Percentiles rank a stretch among this genome's conserved stretches.
Evolutionary conservation across 2,329 filamentous ascomycete species (phyloP).

Genomic region (Fusarium udum): DNA sequence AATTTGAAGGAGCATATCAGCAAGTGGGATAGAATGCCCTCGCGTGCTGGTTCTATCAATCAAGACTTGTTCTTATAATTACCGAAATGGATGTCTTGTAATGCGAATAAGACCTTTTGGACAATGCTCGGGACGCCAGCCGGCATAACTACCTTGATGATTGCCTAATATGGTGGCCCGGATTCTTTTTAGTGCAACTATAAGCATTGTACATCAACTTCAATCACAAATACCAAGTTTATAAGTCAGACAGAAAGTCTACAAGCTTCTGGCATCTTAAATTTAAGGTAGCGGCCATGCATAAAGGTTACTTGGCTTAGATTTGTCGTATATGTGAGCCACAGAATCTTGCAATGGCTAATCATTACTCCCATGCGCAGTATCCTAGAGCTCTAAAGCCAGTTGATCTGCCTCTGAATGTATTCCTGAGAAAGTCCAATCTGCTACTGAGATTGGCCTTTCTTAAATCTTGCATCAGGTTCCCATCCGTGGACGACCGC

Average conservation of each 20-base stretch:
- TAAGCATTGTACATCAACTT: not conserved
- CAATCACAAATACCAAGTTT: not conserved
- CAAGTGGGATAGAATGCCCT: not conserved
- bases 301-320: not conserved
- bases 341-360: not conserved
- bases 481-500: not conserved
- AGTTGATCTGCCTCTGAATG: not conserved
- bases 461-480: not conserved
- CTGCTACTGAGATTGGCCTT: not conserved
- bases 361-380: not conserved
- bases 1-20: not conserved
- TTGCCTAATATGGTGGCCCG: constrained; percentile 35
- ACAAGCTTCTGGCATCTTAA: constrained; percentile 3
- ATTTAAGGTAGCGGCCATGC: not conserved
- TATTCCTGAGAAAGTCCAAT: not conserved
- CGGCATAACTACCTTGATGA: not conserved
- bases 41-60: not conserved
- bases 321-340: not conserved
- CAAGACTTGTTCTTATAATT: not conserved
- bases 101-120: not conserved
- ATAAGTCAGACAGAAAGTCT: not conserved
- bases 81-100: not conserved
- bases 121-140: not conserved
- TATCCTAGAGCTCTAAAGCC: not conserved
- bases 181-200: not conserved